Base-by-base conservation (phyloP, 2,329 filamentous ascomycete genomes). In the Phyllachora maydis region DNA sequence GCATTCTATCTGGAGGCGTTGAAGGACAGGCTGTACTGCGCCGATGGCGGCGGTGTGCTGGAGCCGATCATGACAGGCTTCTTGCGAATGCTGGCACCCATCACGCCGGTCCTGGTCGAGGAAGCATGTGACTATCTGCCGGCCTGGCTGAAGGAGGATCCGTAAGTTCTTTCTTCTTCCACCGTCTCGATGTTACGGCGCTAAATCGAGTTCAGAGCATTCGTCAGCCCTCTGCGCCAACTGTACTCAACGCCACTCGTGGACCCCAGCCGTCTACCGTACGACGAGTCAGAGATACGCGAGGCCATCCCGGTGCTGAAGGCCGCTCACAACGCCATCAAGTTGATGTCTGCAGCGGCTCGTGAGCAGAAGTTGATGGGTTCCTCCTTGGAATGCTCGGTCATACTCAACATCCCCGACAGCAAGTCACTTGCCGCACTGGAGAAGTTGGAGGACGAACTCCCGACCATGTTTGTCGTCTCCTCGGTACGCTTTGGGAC, bases 1-100 rank as follows among this genome's bases (percentile, higher is more conserved):
- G 74, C 85, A 0, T 91, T 93, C 45, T 98, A 95, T 45, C 67
- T 98, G 27, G 88, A 98, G 46, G 70, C 77, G 1, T 59, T 83
- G 36, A 98, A 98, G 47, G 88, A 98, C 39, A 62, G 79, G 3
- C 56, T 95, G 2, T 98, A 98, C 52, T 88, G 83, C 21, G 78
- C 76, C 15, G 65, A 71, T 29, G 64, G 65, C 9, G 58, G 63
- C 9, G 73, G 75, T 22, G 55, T 63, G 4, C 48, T 77, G 22
- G 60, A 65, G 33, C 56, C 63, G 14, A 65, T 93, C 26, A 69
- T 85, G 30, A 50, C 65, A 5, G 68, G 79, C 17, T 54, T 93
- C 11, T 52, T 83, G 30, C 63, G 71, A 25, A 79, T 91, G 60
- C 56, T 95, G 15, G 71, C 66, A 3, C 82, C 85, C 2, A 63